Conservation (phyloP, 768 basidiomycete genomes). For the Pisolithus albus region DNA sequence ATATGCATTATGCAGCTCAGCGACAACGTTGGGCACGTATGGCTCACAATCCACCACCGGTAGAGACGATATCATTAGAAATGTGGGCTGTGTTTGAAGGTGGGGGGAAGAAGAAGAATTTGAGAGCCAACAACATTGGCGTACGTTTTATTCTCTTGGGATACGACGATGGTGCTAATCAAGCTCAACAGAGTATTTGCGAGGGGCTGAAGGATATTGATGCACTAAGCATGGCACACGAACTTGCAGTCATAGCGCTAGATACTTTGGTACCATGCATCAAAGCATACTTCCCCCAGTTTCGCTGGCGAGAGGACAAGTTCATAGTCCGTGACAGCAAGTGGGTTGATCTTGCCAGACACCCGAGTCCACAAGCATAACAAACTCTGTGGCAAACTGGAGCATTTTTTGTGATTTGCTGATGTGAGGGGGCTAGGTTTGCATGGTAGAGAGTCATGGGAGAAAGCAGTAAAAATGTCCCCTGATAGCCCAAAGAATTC, state of each 20-base stretch:
- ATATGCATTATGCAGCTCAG: not conserved
- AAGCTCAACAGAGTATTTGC: not conserved
- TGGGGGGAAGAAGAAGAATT: not conserved
- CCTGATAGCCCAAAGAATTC: too few species aligned
- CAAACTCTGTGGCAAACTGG: too few species aligned
- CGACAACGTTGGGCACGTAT: not conserved
- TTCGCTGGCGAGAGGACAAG: slow-evolving; percentile 1
- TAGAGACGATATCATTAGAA: not conserved
- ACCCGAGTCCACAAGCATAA: too few species aligned
- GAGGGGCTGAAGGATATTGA: slow-evolving; percentile 2
- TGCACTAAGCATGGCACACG: not conserved
- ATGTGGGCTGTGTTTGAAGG: not conserved
- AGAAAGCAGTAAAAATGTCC: too few species aligned
- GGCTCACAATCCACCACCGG: not conserved
- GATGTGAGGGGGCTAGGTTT: too few species aligned
- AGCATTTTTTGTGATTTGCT: too few species aligned
- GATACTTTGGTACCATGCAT: not conserved
- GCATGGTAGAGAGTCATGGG: too few species aligned
- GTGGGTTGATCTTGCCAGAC: slow-evolving; percentile 4
- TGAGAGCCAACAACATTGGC: not conserved
- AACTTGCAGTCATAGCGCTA: not conserved
- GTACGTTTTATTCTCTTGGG: not conserved
- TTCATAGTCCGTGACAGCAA: slow-evolving; percentile 3
- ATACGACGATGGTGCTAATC: not conserved
- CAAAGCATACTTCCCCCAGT: not conserved